Percentiles rank a stretch among this genome's conserved stretches.
phyloP scores from a whole-genome alignment of 805 yeast species.

The Kluyveromyces starmeri region DNA sequence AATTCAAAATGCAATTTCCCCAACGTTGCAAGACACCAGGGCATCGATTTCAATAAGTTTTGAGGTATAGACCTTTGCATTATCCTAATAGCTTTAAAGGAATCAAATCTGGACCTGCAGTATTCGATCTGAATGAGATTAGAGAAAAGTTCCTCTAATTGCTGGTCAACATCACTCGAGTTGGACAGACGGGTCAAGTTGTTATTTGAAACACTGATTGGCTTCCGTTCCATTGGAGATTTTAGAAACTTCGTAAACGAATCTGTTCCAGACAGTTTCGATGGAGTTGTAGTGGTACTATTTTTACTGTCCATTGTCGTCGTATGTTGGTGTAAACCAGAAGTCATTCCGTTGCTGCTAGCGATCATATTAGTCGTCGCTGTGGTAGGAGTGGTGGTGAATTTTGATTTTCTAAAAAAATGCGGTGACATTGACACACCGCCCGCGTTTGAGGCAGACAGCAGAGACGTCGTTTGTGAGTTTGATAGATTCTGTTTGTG shows the following conservation, averaged over 20 bases:
- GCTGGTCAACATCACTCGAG: not conserved
- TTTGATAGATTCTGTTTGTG: conserved; percentile 10
- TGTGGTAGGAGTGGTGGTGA: not conserved
- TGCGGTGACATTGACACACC: conserved; percentile 5
- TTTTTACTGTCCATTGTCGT: not conserved
- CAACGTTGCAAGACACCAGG: conserved; percentile 75
- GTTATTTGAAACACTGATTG: not conserved
- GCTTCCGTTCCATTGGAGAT: conserved; percentile 1
- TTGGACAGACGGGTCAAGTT: not conserved
- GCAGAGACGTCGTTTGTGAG: conserved; percentile 7
- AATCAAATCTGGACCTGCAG: conserved; percentile 52
- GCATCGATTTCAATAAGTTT: conserved; percentile 53
- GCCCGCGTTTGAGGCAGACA: conserved; percentile 7
- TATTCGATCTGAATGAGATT: conserved; percentile 9
- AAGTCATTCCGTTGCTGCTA: not conserved
- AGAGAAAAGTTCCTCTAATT: conserved; percentile 7
- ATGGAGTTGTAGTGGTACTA: conserved; percentile 1
- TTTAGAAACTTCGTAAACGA: conserved; percentile 3
- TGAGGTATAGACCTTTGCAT: conserved; percentile 47
- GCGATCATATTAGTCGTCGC: not conserved
- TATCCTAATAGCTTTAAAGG: conserved; percentile 67
- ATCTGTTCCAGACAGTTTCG: conserved; percentile 7
- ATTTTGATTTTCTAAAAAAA: conserved; percentile 2
- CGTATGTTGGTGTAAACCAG: too few relatives aligned
- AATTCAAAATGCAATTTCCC: conserved; percentile 83